phyloP scores from a whole-genome alignment of 192 early-diverging fungal genomes.

The Backusella morwellensis region DNA sequence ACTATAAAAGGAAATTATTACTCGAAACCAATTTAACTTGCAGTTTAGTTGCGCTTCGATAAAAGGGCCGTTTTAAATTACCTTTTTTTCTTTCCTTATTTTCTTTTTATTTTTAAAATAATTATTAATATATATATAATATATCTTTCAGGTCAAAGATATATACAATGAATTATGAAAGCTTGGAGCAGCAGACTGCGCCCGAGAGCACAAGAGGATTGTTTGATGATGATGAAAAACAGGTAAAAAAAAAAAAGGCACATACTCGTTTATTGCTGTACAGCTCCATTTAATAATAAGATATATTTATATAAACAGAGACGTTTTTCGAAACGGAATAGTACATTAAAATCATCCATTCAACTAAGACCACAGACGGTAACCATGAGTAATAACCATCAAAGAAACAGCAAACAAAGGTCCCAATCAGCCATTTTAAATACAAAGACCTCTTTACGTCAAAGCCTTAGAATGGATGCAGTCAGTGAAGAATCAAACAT shows the following conservation, averaged over 20 bases:
- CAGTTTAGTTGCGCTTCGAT: neutral
- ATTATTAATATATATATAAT: neutral
- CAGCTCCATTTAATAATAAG: neutral
- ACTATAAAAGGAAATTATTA: neutral
- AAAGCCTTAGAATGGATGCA: conserved; percentile 12
- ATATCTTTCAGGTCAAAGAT: neutral
- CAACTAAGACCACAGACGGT: neutral
- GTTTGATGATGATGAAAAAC: conserved; percentile 28
- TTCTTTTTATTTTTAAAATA: neutral
- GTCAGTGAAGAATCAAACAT: conserved; percentile 36
- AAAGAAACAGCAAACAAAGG: conserved; percentile 10
- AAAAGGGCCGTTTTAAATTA: conserved; percentile 5
- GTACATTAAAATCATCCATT: neutral
- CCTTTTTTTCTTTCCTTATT: neutral
- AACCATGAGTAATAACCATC: neutral
- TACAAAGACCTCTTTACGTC: conserved; percentile 8
- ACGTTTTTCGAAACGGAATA: neutral
- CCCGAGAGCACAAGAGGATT: conserved; percentile 40
- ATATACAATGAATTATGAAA: conserved; percentile 16
- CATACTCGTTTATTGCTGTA: neutral
- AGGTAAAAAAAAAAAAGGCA: neutral
- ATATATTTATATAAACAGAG: neutral
- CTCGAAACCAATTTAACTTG: conserved; percentile 6
- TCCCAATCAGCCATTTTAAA: conserved; percentile 28
- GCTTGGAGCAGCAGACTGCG: conserved; percentile 38